Conservation (phyloP, 2,329 filamentous ascomycete species). For the Intubia oerlemansii region DNA sequence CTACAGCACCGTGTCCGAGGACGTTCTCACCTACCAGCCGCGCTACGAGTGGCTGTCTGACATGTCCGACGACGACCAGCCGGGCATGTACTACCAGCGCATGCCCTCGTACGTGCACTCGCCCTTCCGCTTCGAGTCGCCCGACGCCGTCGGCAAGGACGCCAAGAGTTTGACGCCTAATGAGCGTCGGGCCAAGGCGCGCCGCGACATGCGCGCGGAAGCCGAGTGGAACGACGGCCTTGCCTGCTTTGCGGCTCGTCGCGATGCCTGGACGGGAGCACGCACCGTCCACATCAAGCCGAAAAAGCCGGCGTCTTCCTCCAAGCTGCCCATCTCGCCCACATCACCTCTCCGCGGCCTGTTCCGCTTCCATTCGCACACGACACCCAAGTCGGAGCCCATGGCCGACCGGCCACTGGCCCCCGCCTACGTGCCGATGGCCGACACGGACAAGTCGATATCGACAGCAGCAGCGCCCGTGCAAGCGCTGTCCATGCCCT, state of each 20-base stretch:
- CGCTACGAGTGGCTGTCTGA: constrained; percentile 37
- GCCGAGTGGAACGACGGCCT: constrained; percentile 64
- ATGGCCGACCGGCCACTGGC: background rate
- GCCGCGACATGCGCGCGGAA: constrained; percentile 39
- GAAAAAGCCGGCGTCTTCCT: constrained; percentile 18
- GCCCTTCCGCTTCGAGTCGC: constrained; percentile 28
- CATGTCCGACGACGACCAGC: constrained; percentile 25
- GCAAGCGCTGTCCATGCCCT: constrained; percentile 2
- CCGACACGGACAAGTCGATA: background rate
- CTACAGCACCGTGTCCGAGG: constrained; percentile 36
- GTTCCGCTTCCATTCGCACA: constrained; percentile 21
- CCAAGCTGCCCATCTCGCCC: constrained; percentile 16
- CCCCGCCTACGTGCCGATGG: background rate
- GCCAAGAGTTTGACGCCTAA: constrained; percentile 18
- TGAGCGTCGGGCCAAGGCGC: constrained; percentile 31
- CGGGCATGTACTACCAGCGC: constrained; percentile 8
- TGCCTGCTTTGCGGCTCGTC: constrained; percentile 53
- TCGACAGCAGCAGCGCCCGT: too few species aligned
- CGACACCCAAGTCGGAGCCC: constrained; percentile 5
- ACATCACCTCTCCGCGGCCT: constrained; percentile 27
- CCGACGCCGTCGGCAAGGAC: constrained; percentile 22
- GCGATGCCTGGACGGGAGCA: constrained; percentile 75
- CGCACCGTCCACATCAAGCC: constrained; percentile 32
- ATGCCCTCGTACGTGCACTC: constrained; percentile 13
- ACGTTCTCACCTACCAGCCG: constrained; percentile 25